Conservation (phyloP, 1,284 basidiomycete genomes). For the Sporisorium exsertum region DNA sequence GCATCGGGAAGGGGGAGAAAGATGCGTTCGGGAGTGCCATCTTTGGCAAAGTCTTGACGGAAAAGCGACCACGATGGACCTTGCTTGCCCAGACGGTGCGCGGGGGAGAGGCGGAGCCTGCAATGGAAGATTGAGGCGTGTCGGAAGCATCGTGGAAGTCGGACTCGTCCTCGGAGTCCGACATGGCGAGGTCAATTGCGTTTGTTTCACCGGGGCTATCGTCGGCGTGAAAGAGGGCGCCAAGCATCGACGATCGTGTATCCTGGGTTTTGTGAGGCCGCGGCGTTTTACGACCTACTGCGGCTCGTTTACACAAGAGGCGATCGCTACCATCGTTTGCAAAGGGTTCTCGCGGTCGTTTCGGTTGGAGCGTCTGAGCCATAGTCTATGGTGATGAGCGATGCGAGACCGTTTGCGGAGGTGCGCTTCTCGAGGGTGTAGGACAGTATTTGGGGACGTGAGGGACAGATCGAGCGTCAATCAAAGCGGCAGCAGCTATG, state of each 20-base stretch:
- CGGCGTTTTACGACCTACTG: neutral
- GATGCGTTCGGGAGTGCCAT: conserved; percentile 2
- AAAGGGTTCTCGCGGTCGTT: neutral
- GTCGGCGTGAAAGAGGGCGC: conserved; percentile 5
- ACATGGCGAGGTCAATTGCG: conserved; percentile 10
- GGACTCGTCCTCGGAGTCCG: conserved; percentile 11
- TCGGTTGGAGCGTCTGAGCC: neutral
- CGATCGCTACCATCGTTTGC: neutral
- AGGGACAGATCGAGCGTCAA: too few relatives aligned
- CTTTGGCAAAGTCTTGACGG: neutral
- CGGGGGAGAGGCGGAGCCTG: neutral
- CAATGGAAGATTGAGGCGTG: conserved; percentile 14
- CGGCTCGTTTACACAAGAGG: neutral
- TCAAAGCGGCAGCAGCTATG: neutral
- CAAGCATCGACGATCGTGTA: neutral
- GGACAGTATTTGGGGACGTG: too few relatives aligned
- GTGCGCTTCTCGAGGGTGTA: too few relatives aligned
- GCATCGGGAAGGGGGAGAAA: conserved; percentile 12
- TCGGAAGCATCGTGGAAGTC: conserved; percentile 17
- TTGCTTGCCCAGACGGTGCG: neutral
- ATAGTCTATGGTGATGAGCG: neutral
- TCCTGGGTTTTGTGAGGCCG: neutral
- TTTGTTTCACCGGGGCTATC: neutral
- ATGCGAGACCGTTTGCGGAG: too few relatives aligned
- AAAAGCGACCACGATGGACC: conserved; percentile 13